Evolutionary conservation across 495 filamentous ascomycete species (phyloP), one percentile per base, ranked within the genome.

Genomic region (Penicillium cosmopolitanum): DNA sequence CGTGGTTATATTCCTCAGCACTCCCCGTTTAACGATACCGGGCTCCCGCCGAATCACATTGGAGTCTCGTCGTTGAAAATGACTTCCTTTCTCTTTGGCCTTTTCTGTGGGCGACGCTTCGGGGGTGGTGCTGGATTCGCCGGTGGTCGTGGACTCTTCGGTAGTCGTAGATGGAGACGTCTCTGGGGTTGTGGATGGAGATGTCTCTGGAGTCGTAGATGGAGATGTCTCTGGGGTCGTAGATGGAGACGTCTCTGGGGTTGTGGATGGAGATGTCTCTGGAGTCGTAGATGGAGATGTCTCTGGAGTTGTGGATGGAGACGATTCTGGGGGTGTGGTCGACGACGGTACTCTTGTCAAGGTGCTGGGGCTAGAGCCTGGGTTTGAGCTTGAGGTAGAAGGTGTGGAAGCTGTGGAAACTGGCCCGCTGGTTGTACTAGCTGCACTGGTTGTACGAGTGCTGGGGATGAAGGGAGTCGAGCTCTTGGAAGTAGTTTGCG

Each of bases 401-500:
- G 42, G 1, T 19, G 36, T 40, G 36, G 42, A 44, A 44, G 42
- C 23, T 23, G 2, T 23, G 23, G 23, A 23, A 23, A 23, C 23
- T 23, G 23, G 23, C 23, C 23, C 23, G 1, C 23, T 23, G 23
- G 23, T 23, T 23, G 23, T 23, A 23, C 19, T 21, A 21, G 19
- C 19, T 21, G 19, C 19, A 21, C 23, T 23, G 23, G 23, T 60
- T 25, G 48, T 50, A 34, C 31, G 21, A 3, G 46, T 55, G 40
- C 34, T 50, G 16, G 55, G 58, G n/a, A 63, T 33, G 23, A 66
- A 34, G 13, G 63, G 63, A 1, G 59, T 66, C 23, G 63, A 66
- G 16, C 46, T 57, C 18, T 51, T 62, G 18, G 25, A 23, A 16
- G 50, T 53, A 13, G 11, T 16, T 3, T 42, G 28, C 1, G 19